phyloP scores from a whole-genome alignment of 371 early-diverging fungal species.

The Apophysomyces elegans region DNA sequence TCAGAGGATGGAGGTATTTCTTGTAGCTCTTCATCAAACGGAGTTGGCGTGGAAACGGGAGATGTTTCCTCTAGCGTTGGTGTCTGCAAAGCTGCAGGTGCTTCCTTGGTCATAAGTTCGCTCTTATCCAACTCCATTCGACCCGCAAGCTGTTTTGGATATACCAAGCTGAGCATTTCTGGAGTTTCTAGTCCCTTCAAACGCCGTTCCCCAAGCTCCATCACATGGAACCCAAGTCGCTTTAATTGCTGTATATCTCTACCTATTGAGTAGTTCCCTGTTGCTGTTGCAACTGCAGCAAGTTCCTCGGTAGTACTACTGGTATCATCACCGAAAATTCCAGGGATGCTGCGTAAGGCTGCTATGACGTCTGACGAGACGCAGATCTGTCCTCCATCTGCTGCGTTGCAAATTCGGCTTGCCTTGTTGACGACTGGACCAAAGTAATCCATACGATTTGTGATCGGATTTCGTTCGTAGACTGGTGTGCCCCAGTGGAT shows the following conservation, averaged over 20 bases:
- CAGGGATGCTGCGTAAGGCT: slow-evolving; percentile 51
- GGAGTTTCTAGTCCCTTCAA: slow-evolving; percentile 93
- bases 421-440: slow-evolving; percentile 94
- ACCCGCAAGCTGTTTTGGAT: slow-evolving; percentile 62
- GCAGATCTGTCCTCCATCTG: slow-evolving; percentile 93
- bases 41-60: slow-evolving; percentile 9
- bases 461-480: slow-evolving; percentile 89
- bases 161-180: slow-evolving; percentile 80
- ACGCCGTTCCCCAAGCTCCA: slow-evolving; percentile 82
- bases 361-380: slow-evolving; percentile 68
- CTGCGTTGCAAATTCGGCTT: slow-evolving; percentile 83
- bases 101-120: slow-evolving; percentile 22
- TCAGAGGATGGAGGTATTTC: slow-evolving; percentile 68
- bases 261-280: slow-evolving; percentile 42
- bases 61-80: slow-evolving; percentile 2
- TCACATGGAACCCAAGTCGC: slow-evolving; percentile 71
- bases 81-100: neutral
- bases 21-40: slow-evolving; percentile 7
- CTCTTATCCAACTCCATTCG: slow-evolving; percentile 47
- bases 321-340: slow-evolving; percentile 43
- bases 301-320: slow-evolving; percentile 12
- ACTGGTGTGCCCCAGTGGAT: slow-evolving; percentile 94
- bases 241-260: slow-evolving; percentile 67
- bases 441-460: slow-evolving; percentile 95
- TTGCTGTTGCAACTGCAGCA: slow-evolving; percentile 11